phyloP scores from a whole-genome alignment of 2,329 filamentous ascomycete genomes.

The Clonostachys rhizophaga region DNA sequence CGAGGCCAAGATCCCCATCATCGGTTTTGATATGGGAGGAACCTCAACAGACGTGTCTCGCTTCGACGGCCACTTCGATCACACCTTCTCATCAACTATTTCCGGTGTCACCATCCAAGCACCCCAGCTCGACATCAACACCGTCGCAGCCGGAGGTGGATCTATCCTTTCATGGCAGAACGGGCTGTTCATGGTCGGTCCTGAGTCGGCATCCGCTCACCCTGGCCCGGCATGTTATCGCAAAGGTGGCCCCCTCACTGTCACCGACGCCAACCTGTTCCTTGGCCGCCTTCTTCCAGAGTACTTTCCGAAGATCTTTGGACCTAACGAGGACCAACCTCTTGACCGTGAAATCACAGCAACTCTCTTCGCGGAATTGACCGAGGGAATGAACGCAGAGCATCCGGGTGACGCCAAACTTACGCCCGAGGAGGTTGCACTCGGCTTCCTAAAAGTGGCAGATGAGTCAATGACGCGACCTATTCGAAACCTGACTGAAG shows the following conservation, averaged over 20 bases:
- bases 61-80: slow-evolving; percentile 44
- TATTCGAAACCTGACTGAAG: slow-evolving; percentile 26
- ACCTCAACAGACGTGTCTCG: slow-evolving; percentile 72
- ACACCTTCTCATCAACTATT: slow-evolving; percentile 68
- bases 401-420: slow-evolving; percentile 16
- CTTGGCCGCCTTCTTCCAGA: slow-evolving; percentile 52
- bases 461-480: slow-evolving; percentile 27
- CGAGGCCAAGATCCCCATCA: slow-evolving; percentile 62
- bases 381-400: slow-evolving; percentile 32
- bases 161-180: slow-evolving; percentile 67
- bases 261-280: slow-evolving; percentile 68
- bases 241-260: slow-evolving; percentile 67
- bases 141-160: slow-evolving; percentile 73
- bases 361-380: slow-evolving; percentile 33
- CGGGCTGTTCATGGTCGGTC: slow-evolving; percentile 68
- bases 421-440: slow-evolving; percentile 25
- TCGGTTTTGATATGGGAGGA: slow-evolving; percentile 71
- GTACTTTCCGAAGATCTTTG: slow-evolving; percentile 69
- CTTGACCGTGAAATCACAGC: slow-evolving; percentile 31
- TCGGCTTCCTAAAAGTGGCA: slow-evolving; percentile 28
- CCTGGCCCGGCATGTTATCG: slow-evolving; percentile 70
- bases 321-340: slow-evolving; percentile 56
- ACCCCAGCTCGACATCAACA: slow-evolving; percentile 78
- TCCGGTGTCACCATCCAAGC: slow-evolving; percentile 75
- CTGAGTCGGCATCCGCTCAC: slow-evolving; percentile 66